Conservation (phyloP, 768 basidiomycete species). For the Psilocybe subaeruginosa region DNA sequence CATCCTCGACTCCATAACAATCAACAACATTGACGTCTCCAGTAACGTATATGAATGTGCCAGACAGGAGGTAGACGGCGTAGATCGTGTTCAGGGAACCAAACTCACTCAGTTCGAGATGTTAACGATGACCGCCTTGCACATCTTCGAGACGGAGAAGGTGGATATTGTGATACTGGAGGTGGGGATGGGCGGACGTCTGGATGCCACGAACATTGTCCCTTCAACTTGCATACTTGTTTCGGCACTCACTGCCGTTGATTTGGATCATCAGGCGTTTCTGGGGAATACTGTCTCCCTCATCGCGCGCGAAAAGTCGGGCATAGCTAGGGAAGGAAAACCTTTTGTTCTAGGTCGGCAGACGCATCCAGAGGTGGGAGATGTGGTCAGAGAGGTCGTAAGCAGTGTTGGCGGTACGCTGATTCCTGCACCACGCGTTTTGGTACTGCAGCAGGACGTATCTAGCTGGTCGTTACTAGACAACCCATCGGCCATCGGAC, state of each 20-base stretch:
- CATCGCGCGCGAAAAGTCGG: conserved; percentile 85
- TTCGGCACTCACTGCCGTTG: conserved; percentile 85
- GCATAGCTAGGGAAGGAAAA: conserved; percentile 66
- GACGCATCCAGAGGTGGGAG: conserved; percentile 47
- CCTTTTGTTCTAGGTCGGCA: conserved; percentile 74
- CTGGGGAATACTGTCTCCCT: conserved; percentile 74
- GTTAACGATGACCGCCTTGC: conserved; percentile 79
- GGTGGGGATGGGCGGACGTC: conserved; percentile 91
- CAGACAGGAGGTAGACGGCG: conserved; percentile 48
- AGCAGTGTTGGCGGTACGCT: conserved; percentile 38
- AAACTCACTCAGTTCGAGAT: conserved; percentile 81
- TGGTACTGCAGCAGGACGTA: conserved; percentile 26
- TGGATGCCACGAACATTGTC: conserved; percentile 95
- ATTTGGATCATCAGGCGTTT: conserved; percentile 92
- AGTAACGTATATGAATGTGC: conserved; percentile 47
- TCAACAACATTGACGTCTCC: conserved; percentile 60
- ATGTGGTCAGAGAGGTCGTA: conserved; percentile 46
- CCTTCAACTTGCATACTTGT: conserved; percentile 68
- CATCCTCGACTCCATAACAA: conserved; percentile 73
- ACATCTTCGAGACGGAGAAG: conserved; percentile 66
- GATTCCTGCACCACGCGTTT: conserved; percentile 12
- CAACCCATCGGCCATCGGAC: conserved; percentile 15
- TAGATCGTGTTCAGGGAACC: conserved; percentile 45
- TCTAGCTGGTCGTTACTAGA: conserved; percentile 11
- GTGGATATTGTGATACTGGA: conserved; percentile 84